Conservation (phyloP, 2,329 filamentous ascomycete species). For the Byssothecium circinans region DNA sequence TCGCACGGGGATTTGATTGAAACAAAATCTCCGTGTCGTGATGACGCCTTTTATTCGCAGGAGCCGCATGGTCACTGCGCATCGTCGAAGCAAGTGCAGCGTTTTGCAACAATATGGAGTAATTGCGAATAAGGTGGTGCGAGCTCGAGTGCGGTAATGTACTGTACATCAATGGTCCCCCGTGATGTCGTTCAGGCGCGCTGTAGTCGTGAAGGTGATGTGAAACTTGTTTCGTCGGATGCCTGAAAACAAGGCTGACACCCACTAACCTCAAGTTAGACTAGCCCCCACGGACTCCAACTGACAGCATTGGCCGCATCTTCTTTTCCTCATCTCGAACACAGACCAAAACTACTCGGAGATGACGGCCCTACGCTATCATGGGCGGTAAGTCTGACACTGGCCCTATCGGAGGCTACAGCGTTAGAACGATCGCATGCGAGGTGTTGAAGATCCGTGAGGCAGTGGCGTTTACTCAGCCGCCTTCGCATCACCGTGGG, state of each 20-base stretch:
- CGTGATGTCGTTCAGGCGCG: not conserved
- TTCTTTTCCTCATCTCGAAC: too few species aligned
- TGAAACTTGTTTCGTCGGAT: not conserved
- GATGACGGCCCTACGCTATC: not conserved
- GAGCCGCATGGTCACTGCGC: not conserved
- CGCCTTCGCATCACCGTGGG: not conserved
- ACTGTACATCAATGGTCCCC: not conserved
- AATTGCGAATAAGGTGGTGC: not conserved
- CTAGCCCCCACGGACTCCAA: not conserved
- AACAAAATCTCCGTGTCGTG: not conserved
- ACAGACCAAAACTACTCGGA: not conserved
- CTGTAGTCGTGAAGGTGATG: not conserved
- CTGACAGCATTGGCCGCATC: too few species aligned
- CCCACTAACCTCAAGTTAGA: not conserved
- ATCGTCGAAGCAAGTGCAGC: too few species aligned
- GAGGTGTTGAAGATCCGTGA: not conserved
- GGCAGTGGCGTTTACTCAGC: conserved; percentile 1
- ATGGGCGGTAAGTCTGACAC: not conserved
- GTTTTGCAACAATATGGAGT: too few species aligned
- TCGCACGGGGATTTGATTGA: not conserved
- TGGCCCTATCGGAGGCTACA: not conserved
- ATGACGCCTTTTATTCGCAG: not conserved
- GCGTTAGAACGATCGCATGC: not conserved
- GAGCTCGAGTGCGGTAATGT: not conserved
- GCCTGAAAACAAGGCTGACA: not conserved